Evolutionary conservation across 352 stramenopile genomes (phyloP), one percentile per base, ranked within the genome.

Genomic region (Phytophthora colocasiae): DNA sequence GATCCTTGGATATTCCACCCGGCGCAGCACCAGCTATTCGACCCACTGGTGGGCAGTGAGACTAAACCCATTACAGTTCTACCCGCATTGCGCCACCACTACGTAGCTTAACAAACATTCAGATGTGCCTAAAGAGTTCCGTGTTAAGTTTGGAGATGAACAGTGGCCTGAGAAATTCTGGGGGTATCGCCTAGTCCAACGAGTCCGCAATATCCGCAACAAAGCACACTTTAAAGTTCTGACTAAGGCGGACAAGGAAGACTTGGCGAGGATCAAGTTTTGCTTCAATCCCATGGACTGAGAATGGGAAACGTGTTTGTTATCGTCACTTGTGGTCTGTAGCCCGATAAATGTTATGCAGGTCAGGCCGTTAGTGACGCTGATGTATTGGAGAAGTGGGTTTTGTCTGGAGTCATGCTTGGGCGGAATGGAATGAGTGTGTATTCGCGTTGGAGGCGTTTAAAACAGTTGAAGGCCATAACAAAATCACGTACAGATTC

Each of bases 221-320:
- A 22, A 48, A 17, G 62, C 68, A 19, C 15, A 40, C 8, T 85
- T 78, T 55, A 43, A 49, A 12, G 27, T 34, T 27, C 71, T 77
- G 47, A 39, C 77, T 54, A 36, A 69, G 34, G 38, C 17, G 14
- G 40, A 46, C n/a, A 15, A 3, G n/a, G 67, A 63, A 2, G 71
- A 69, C 10, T 63, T 92, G 10, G 6, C 51, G 22, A 52, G 17
- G 56, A 63, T 81, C 14, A 63, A 77, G n/a, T 66, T 70, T 34
- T 78, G 71, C 31, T 62, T 82, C 63, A 52, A 58, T 40, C 62
- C 63, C 17, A 57, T 2, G 10, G 68, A 86, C 5, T 48, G 52
- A 39, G 73, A 71, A 19, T 89, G 82, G 80, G 56, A 44, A 27
- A 51, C 69, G 9, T 75, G 45, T 6, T 48, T 87, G 6, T 5